Percentiles rank a stretch among this genome's conserved stretches.
These are phyloP conservation scores for Boletus tylopilopsis DNA, from an alignment of 768 basidiomycete species.

Conservation along the genomic window DNA sequence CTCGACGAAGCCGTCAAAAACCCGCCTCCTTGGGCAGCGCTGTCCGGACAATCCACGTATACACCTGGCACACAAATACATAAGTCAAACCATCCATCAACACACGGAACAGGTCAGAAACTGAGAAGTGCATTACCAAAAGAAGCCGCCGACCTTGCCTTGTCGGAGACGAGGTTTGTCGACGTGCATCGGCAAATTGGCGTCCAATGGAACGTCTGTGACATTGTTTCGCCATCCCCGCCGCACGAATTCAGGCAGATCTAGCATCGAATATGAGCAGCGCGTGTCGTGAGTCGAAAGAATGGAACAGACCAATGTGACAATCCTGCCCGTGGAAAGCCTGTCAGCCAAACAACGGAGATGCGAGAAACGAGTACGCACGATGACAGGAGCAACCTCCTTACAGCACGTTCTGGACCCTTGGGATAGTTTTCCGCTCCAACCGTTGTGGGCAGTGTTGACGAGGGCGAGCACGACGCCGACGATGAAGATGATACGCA, in stretches of 20 bases:
- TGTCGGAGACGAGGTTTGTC: constrained; percentile 81
- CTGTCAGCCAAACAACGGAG: not conserved
- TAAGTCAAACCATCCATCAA: too few relatives aligned
- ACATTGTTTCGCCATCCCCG: constrained; percentile 67
- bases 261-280: constrained; percentile 33
- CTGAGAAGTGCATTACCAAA: constrained; percentile 58
- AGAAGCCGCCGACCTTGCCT: constrained; percentile 88
- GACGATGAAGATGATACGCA: constrained; percentile 42
- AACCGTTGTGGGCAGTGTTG: constrained; percentile 39
- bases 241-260: constrained; percentile 71
- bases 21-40: constrained; percentile 49
- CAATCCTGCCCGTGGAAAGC: constrained; percentile 53
- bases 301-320: constrained; percentile 56
- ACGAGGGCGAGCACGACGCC: constrained; percentile 44
- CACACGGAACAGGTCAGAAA: too few relatives aligned
- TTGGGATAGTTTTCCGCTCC: constrained; percentile 49
- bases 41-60: too few relatives aligned
- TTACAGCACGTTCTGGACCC: constrained; percentile 70
- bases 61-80: too few relatives aligned
- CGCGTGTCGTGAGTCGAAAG: not conserved
- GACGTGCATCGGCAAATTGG: constrained; percentile 64
- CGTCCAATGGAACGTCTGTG: constrained; percentile 63
- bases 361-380: constrained; percentile 36
- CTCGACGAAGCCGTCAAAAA: constrained; percentile 53
- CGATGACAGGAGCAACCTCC: constrained; percentile 68